Conservation (phyloP, 768 basidiomycete species). For the Tulasnella calospora region DNA sequence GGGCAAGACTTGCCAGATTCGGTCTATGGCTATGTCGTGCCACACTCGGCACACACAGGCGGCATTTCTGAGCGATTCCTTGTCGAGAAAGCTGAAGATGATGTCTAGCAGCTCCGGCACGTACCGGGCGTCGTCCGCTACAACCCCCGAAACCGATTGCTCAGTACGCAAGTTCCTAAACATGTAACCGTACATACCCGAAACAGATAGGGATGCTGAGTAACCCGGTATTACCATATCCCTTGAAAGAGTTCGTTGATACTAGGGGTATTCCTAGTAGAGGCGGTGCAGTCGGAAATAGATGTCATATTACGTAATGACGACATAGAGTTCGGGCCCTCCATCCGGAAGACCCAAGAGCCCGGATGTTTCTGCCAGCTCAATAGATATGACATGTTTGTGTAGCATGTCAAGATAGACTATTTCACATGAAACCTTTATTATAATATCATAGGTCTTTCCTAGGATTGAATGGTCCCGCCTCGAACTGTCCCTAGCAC, state of each 20-base stretch:
- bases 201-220: not conserved
- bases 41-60: slow-evolving; percentile 1
- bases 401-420: too few species aligned
- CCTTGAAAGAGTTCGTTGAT: not conserved
- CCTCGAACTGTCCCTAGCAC: too few species aligned
- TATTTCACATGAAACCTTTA: too few species aligned
- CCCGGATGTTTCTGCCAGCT: too few species aligned
- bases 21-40: slow-evolving; percentile 3
- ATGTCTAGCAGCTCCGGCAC: not conserved
- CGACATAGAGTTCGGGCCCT: too few species aligned
- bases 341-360: too few species aligned
- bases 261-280: not conserved
- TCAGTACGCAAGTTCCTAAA: not conserved
- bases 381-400: too few species aligned
- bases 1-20: not conserved
- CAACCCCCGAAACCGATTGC: not conserved
- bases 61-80: not conserved
- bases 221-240: not conserved
- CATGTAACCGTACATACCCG: not conserved
- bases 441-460: too few species aligned
- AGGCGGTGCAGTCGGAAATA: not conserved
- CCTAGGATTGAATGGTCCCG: not conserved
- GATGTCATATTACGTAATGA: not conserved
- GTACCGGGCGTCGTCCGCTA: not conserved
- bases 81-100: slow-evolving; percentile 1